Percentiles rank a stretch among this genome's conserved stretches.
These are phyloP conservation scores for Castanea mollissima DNA, from an alignment of 306 rosid genomes.

Conservation along the genomic window DNA sequence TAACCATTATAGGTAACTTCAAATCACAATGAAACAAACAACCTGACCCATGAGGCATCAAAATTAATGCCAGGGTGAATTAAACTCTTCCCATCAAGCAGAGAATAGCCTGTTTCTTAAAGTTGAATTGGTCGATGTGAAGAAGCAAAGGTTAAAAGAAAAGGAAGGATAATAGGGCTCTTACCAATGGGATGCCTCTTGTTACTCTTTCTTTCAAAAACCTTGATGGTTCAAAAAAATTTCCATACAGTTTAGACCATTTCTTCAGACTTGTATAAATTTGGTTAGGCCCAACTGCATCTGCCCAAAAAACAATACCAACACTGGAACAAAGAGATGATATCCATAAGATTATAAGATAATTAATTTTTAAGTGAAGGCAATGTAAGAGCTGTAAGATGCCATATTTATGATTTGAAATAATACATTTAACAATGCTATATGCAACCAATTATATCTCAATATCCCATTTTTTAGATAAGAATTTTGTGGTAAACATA, in stretches of 20 bases:
- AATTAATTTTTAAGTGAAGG: not conserved
- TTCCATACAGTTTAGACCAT: constrained; percentile 78
- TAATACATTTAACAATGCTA: not conserved
- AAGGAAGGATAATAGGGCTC: constrained; percentile 14
- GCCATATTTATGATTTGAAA: not conserved
- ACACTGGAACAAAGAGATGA: constrained; percentile 55
- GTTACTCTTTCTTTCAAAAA: constrained; percentile 86
- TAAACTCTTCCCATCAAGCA: not conserved
- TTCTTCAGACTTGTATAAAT: constrained; percentile 68
- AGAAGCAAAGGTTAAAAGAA: not conserved
- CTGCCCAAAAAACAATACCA: constrained; percentile 92
- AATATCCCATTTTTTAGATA: not conserved
- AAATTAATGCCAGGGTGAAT: not conserved
- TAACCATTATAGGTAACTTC: constrained; percentile 7
- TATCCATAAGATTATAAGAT: constrained; percentile 15
- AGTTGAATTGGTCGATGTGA: not conserved
- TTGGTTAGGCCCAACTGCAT: constrained; percentile 74
- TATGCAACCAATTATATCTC: not conserved
- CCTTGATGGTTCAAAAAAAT: constrained; percentile 78
- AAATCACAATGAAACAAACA: constrained; percentile 9
- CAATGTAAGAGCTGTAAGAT: not conserved
- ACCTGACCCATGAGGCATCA: not conserved
- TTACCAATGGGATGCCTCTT: constrained; percentile 85
- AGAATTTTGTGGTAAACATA: not conserved
- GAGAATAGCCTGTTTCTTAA: not conserved